These are phyloP conservation scores for Aspergillus niger DNA, from an alignment of 2,329 filamentous ascomycete species.

Conservation along the genomic window DNA sequence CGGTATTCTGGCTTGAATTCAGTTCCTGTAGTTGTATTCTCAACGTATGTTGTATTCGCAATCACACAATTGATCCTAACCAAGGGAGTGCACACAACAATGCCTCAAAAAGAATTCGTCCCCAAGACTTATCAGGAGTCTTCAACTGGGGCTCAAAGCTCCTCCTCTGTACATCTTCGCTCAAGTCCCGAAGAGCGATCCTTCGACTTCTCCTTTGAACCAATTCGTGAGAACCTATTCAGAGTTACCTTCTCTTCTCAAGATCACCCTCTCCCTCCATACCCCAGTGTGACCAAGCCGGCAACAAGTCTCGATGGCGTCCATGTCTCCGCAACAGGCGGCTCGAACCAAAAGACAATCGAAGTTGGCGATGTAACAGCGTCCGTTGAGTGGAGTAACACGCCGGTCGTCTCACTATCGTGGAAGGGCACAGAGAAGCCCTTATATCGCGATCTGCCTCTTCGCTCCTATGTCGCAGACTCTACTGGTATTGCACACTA, in stretches of 20 bases:
- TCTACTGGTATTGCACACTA: constrained; percentile 66
- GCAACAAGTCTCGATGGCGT: constrained; percentile 37
- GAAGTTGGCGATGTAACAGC: constrained; percentile 54
- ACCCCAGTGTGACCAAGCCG: constrained; percentile 60
- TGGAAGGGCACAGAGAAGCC: constrained; percentile 54
- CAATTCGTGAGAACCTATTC: constrained; percentile 64
- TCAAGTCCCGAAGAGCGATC: constrained; percentile 43
- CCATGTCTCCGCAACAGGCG: constrained; percentile 35
- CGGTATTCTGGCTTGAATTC: constrained; percentile 1
- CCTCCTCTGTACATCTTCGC: constrained; percentile 44
- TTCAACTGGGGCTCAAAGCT: constrained; percentile 22
- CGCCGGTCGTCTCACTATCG: constrained; percentile 61
- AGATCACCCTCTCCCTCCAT: constrained; percentile 65
- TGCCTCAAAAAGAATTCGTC: constrained; percentile 55
- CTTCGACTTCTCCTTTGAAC: constrained; percentile 65
- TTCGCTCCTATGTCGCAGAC: constrained; percentile 67
- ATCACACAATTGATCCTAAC: neutral
- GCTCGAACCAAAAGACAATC: constrained; percentile 46
- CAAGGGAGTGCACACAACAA: constrained; percentile 21
- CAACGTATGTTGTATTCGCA: neutral
- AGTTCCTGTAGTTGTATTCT: neutral
- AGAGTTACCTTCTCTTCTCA: constrained; percentile 66
- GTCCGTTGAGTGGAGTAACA: constrained; percentile 59
- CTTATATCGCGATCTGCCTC: constrained; percentile 63
- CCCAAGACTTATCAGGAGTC: constrained; percentile 41